Percentiles rank a stretch among this genome's conserved stretches.
These are phyloP conservation scores for Ophiostoma ips DNA, from an alignment of 2,329 filamentous ascomycete genomes.

Conservation along the genomic window DNA sequence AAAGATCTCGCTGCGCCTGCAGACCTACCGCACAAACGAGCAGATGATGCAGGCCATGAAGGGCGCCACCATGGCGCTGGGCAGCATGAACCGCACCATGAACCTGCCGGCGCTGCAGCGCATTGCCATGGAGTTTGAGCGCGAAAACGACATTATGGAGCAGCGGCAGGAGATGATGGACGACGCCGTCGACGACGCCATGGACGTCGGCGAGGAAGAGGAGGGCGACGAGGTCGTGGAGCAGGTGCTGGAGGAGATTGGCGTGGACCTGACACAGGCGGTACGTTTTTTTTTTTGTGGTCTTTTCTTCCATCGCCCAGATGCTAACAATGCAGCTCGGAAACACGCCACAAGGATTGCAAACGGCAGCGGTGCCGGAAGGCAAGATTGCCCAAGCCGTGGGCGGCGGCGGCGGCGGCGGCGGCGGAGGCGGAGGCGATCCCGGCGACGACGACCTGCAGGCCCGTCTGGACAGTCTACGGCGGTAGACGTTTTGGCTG, in stretches of 20 bases:
- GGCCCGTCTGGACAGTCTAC: slow-evolving; percentile 78
- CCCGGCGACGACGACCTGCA: slow-evolving; percentile 84
- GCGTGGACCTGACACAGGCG: slow-evolving; percentile 77
- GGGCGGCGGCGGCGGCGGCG: slow-evolving; percentile 46
- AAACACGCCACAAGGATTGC: slow-evolving; percentile 76
- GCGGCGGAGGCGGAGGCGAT: slow-evolving; percentile 22
- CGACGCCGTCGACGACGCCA: slow-evolving; percentile 93
- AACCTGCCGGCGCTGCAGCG: slow-evolving; percentile 89
- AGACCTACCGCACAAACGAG: slow-evolving; percentile 96
- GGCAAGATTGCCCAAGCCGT: slow-evolving; percentile 75
- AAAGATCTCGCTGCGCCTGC: slow-evolving; percentile 67
- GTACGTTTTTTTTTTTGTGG: slow-evolving; percentile 69
- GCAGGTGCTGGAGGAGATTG: slow-evolving; percentile 92
- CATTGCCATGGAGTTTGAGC: slow-evolving; percentile 98
- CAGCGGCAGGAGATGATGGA: slow-evolving; percentile 99
- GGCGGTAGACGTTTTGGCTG: slow-evolving; percentile 41
- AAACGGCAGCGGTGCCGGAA: slow-evolving; percentile 58
- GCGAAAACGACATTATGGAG: slow-evolving; percentile 98
- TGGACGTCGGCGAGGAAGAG: slow-evolving; percentile 78
- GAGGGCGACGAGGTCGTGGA: slow-evolving; percentile 96
- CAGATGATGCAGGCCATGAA: slow-evolving; percentile 99
- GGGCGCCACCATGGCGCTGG: slow-evolving; percentile 80
- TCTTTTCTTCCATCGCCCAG: slow-evolving; percentile 13
- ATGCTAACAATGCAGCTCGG: slow-evolving; percentile 50
- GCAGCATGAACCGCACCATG: slow-evolving; percentile 97